These are phyloP conservation scores for Chaetoscypha palmicola DNA, from an alignment of 2,329 filamentous ascomycete genomes.

Conservation along the genomic window DNA sequence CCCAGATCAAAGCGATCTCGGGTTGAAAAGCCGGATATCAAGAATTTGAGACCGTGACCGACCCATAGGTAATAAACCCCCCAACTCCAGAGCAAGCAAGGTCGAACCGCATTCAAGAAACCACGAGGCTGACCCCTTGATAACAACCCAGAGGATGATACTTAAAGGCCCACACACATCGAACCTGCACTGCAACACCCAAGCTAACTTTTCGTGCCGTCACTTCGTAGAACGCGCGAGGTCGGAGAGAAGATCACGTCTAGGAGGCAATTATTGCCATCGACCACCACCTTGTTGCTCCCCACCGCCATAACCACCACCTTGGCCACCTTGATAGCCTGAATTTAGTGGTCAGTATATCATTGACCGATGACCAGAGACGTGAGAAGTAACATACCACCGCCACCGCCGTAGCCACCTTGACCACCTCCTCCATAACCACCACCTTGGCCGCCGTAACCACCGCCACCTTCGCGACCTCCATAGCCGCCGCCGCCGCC, in stretches of 20 bases:
- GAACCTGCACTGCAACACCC: conserved; percentile 29
- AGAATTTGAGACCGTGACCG: no score
- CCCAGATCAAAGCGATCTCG: conserved; percentile 28
- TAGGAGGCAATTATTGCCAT: conserved; percentile 20
- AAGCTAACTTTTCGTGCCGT: conserved; percentile 30
- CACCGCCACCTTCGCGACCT: conserved; percentile 6
- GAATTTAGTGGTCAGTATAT: conserved; percentile 20
- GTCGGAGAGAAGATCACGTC: conserved; percentile 24
- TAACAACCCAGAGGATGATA: conserved; percentile 22
- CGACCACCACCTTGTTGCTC: conserved; percentile 22
- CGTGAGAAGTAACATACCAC: conserved; percentile 26
- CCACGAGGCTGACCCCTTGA: conserved; percentile 24
- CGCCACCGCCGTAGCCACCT: conserved; percentile 29
- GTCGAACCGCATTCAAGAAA: conserved; percentile 29
- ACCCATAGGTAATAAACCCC: conserved; percentile 18
- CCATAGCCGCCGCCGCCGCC: conserved; percentile 29
- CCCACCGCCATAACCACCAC: conserved; percentile 24
- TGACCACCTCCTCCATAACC: conserved; percentile 35
- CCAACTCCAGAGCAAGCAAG: conserved; percentile 31
- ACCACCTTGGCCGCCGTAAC: conserved; percentile 16
- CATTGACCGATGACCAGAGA: not conserved
- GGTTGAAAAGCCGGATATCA: no score
- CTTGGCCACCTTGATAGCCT: conserved; percentile 22
- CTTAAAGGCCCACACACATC: conserved; percentile 26
- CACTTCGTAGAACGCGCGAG: conserved; percentile 24